These are phyloP conservation scores for Grigorovia transvaalensis DNA, from an alignment of 805 yeast genomes.

Conservation along the genomic window DNA sequence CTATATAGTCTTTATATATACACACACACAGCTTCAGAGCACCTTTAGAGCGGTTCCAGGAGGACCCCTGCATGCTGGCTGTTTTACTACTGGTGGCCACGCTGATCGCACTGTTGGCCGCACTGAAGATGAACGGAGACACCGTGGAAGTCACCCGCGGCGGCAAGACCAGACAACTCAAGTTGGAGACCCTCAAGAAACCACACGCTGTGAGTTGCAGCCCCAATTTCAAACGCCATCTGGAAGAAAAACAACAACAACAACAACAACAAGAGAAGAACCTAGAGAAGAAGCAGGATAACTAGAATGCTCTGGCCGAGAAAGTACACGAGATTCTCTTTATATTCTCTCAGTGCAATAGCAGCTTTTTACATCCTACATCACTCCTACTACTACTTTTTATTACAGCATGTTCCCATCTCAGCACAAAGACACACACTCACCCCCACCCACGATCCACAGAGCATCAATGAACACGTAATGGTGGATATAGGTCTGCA, in stretches of 20 bases:
- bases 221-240: not conserved
- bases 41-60: too few species aligned
- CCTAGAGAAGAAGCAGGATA: too few species aligned
- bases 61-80: not conserved
- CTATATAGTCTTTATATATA: too few species aligned
- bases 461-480: constrained; percentile 1
- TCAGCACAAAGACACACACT: too few species aligned
- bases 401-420: not conserved
- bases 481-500: constrained; percentile 13
- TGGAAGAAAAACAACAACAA: not conserved
- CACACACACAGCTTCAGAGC: too few species aligned
- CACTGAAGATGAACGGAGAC: not conserved
- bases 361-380: not conserved
- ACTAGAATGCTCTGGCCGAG: not conserved
- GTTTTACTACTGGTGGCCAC: not conserved
- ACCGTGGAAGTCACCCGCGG: constrained; percentile 7
- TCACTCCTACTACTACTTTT: too few species aligned
- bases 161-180: constrained; percentile 15
- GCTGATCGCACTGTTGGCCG: not conserved
- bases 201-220: constrained; percentile 17
- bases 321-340: not conserved
- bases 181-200: constrained; percentile 13
- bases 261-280: not conserved
- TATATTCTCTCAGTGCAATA: not conserved
- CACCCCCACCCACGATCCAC: too few species aligned